Evolutionary conservation across 2,329 filamentous ascomycete species (phyloP), one percentile per base, ranked within the genome.

Genomic region (Beauveria sp.): DNA sequence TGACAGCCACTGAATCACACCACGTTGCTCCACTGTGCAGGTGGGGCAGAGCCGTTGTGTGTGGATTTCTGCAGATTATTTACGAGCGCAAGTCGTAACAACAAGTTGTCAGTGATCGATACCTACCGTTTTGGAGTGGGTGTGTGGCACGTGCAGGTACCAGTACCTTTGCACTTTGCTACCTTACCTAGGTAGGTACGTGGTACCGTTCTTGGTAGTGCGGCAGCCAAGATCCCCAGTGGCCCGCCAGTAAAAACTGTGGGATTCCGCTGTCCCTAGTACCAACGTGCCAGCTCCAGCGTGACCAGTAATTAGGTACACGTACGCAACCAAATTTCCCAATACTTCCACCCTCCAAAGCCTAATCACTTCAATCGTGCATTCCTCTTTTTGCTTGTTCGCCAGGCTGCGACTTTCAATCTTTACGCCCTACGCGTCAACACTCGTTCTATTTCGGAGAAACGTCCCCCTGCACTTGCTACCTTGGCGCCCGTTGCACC

Each of bases 341-440:
- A 30, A 34, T 18, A 22, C 40, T 46, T 22, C 26, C 46, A 28
- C 12, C 38, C 9, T 38, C 18, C 24, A 52, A 51, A 26, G 9
- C 28, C 20, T 47, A 34, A 50, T 43, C 56, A 38, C 40, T 60
- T 47, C 10, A 24, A 16, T 40, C 24, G 18, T 26, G 20, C 56
- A 28, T 49, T 50, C 28, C 16, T 30, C 49, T 53, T 59, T 26
- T 53, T 40, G 38, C 38, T 60, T 53, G 47, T 38, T 53, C 58
- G 58, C 58, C 58, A 34, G 58, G 58, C 40, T 53, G 58, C 58
- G 58, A 60, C 49, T 34, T 28, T 50, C 42, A 50, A 52, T 64
- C 34, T 50, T 63, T 53, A 65, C 67, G 66, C 60, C 66, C 38
- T 34, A 46, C 28, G 49, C 42, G 40, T 38, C 46, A 28, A 46